phyloP scores from a whole-genome alignment of 1,284 basidiomycete species.

The Cryptococcus floricola region DNA sequence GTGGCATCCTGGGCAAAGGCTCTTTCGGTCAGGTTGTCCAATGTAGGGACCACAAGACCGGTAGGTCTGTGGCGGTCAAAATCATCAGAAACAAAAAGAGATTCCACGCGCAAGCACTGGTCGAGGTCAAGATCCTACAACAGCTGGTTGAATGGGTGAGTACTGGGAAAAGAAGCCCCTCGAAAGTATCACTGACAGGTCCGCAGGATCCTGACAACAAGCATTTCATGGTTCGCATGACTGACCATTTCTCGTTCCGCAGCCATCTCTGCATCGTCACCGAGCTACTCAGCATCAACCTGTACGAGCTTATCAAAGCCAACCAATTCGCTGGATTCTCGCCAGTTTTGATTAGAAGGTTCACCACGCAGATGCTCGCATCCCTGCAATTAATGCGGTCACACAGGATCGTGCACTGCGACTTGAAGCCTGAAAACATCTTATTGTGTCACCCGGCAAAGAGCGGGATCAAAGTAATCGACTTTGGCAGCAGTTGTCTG shows the following conservation, averaged over 20 bases:
- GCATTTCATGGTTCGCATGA: slow-evolving; percentile 97
- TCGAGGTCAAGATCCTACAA: slow-evolving; percentile 97
- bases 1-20: slow-evolving; percentile 90
- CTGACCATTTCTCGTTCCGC: slow-evolving; percentile 97
- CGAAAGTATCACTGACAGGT: background rate
- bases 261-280: slow-evolving; percentile 98
- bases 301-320: slow-evolving; percentile 99
- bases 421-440: slow-evolving; percentile 99
- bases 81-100: slow-evolving; percentile 99
- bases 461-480: slow-evolving; percentile 96
- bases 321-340: slow-evolving; percentile 98
- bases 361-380: slow-evolving; percentile 91
- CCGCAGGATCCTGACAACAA: slow-evolving; percentile 90
- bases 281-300: slow-evolving; percentile 95
- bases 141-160: slow-evolving; percentile 92
- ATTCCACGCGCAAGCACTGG: slow-evolving; percentile 96
- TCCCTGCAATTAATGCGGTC: slow-evolving; percentile 90
- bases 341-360: slow-evolving; percentile 87
- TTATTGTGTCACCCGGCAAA: slow-evolving; percentile 89
- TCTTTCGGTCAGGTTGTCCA: slow-evolving; percentile 97
- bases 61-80: slow-evolving; percentile 94
- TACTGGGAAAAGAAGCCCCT: slow-evolving; percentile 6
- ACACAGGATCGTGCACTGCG: slow-evolving; percentile 98
- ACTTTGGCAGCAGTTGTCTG: slow-evolving; percentile 97
- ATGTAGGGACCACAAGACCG: slow-evolving; percentile 95